Evolutionary conservation across 2,329 filamentous ascomycete species (phyloP), one percentile per base, ranked within the genome.

Genomic region (Helotiales sp.): DNA sequence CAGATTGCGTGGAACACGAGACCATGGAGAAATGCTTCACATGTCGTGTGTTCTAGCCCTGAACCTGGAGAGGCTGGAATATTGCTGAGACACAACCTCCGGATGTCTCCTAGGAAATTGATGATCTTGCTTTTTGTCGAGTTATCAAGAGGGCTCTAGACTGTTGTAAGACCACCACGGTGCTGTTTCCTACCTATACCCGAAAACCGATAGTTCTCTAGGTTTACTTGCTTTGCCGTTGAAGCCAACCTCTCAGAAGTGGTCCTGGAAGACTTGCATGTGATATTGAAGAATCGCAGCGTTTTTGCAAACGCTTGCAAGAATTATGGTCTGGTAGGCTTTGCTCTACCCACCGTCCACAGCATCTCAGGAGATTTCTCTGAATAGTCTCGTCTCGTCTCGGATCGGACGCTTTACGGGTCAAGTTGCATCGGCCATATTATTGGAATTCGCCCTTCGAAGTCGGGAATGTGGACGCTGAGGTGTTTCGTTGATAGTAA

Each of bases 221-320:
- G 5, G n/a, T 12, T 44, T 44, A 49, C 46, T 56, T 56, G 44
- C 51, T 54, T 54, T 58, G 55, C 56, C 59, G 54, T 59, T 48
- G 51, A 36, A 49, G 52, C 17, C 47, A 57, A 44, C 56, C 59
- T 57, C 27, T 57, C 59, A 61, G 48, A 53, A 33, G 19, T 17
- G 2, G 42, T 13, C 12, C 10, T 13, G 15, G 13, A 10, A 31
- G 24, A 33, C 12, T 54, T 54, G 55, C 55, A 58, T 58, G 55
- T 58, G 55, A 54, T 54, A 25, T 47, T 40, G 15, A 36, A 3
- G 27, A 31, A 46, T 13, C 19, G 42, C 25, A 27, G 46, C 46
- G 46, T 48, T 29, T 29, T 31, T 19, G 29, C 27, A 12, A 48
- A 48, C 17, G 46, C 46, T 30, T 48, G 25, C 46, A 33, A 29